Conservation (phyloP, 345 rosid genomes). For the Syzygium grande region DNA sequence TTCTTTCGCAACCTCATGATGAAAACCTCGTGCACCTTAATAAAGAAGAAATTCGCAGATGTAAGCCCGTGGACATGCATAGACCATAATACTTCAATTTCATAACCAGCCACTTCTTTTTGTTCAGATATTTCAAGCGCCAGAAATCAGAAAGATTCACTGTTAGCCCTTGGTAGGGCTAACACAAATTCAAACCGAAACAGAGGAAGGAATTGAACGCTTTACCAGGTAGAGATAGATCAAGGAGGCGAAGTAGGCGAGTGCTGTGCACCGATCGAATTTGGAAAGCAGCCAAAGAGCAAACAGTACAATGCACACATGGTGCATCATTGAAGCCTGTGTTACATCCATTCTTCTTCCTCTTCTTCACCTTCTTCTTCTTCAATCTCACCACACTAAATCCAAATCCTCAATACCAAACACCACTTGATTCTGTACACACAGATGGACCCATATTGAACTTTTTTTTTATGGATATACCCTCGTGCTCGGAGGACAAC, state of each 20-base stretch:
- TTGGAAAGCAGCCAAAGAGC: slow-evolving; percentile 61
- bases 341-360: slow-evolving; percentile 19
- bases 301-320: slow-evolving; percentile 58
- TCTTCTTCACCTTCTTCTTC: neutral
- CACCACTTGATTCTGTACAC: neutral
- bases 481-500: neutral
- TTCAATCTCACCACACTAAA: neutral
- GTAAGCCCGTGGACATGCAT: neutral
- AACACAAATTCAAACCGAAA: neutral
- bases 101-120: neutral
- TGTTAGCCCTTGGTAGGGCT: neutral
- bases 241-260: slow-evolving; percentile 53
- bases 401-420: neutral
- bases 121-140: neutral
- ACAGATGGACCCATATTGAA: neutral
- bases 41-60: neutral
- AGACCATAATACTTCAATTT: neutral
- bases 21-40: slow-evolving; percentile 64
- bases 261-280: slow-evolving; percentile 42
- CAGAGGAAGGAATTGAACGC: neutral
- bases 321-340: slow-evolving; percentile 68
- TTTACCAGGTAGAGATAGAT: slow-evolving; percentile 72
- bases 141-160: neutral
- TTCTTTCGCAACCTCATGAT: slow-evolving; percentile 51
- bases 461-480: neutral